Evolutionary conservation across 2,329 filamentous ascomycete genomes (phyloP).

Genomic region (Ustulina deusta): DNA sequence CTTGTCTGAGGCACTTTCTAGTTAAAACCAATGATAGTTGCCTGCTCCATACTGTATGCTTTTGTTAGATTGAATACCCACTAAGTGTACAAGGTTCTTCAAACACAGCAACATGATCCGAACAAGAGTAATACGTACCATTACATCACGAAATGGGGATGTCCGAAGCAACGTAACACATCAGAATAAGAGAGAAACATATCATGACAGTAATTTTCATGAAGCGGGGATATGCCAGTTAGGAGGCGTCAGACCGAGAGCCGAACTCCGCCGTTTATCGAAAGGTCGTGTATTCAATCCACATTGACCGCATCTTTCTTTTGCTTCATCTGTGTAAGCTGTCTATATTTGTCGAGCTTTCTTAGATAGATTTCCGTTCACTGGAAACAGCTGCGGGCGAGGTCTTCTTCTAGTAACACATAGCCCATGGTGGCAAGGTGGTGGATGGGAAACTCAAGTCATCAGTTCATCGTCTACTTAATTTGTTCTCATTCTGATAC

Average conservation of each 20-base stretch:
- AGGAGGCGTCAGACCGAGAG: conserved; percentile 7
- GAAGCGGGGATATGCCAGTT: conserved; percentile 14
- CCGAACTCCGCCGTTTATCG: background rate
- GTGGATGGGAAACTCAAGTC: too few species aligned
- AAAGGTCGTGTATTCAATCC: conserved; percentile 19
- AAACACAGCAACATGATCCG: background rate
- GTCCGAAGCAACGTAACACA: background rate
- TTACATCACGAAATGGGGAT: background rate
- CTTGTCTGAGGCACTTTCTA: background rate
- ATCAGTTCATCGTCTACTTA: background rate
- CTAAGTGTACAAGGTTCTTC: background rate
- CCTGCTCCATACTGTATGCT: background rate
- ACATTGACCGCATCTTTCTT: conserved; percentile 4
- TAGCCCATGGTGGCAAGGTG: too few species aligned
- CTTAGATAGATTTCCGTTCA: too few species aligned
- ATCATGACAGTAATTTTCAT: background rate
- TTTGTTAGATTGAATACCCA: background rate
- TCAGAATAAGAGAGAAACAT: background rate
- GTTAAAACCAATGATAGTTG: background rate
- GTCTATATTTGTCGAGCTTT: too few species aligned
- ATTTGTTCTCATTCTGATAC: background rate
- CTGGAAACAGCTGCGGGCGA: too few species aligned
- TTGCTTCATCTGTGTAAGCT: background rate
- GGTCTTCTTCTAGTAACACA: too few species aligned
- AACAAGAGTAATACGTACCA: background rate